These are phyloP conservation scores for Colletotrichum limetticola DNA, from an alignment of 2,329 filamentous ascomycete species.

Conservation along the genomic window DNA sequence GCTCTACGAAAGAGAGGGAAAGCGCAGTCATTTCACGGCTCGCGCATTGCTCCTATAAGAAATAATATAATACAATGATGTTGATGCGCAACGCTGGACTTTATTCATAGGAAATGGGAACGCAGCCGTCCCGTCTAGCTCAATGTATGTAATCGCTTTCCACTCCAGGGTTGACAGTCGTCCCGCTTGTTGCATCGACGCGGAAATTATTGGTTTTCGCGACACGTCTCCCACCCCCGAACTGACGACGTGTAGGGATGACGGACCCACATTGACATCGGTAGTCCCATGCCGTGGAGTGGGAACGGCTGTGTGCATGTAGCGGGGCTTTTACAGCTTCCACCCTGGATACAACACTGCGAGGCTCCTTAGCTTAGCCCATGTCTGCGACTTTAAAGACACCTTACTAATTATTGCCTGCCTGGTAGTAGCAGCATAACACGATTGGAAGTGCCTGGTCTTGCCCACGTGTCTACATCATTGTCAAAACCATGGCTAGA, in stretches of 20 bases:
- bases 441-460: too few species aligned
- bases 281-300: background rate
- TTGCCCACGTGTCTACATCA: background rate
- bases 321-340: background rate
- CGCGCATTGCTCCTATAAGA: slow-evolving; percentile 1
- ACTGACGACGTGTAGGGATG: background rate
- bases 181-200: slow-evolving; percentile 6
- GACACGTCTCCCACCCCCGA: slow-evolving; percentile 1
- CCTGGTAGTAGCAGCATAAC: too few species aligned
- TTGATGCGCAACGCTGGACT: background rate
- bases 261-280: background rate
- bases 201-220: slow-evolving; percentile 9
- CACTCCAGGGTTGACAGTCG: background rate
- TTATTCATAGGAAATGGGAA: background rate
- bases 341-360: background rate
- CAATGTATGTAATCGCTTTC: slow-evolving; percentile 1
- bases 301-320: slow-evolving; percentile 2
- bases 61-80: background rate
- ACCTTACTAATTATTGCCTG: too few species aligned
- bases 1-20: background rate
- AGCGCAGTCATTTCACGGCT: slow-evolving; percentile 20
- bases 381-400: too few species aligned
- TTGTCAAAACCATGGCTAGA: too few species aligned
- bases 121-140: background rate
- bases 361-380: too few species aligned